Percentiles rank a stretch among this genome's conserved stretches.
Evolutionary conservation across 805 yeast genomes (phyloP).

Genomic region (Blastobotrys americana): DNA sequence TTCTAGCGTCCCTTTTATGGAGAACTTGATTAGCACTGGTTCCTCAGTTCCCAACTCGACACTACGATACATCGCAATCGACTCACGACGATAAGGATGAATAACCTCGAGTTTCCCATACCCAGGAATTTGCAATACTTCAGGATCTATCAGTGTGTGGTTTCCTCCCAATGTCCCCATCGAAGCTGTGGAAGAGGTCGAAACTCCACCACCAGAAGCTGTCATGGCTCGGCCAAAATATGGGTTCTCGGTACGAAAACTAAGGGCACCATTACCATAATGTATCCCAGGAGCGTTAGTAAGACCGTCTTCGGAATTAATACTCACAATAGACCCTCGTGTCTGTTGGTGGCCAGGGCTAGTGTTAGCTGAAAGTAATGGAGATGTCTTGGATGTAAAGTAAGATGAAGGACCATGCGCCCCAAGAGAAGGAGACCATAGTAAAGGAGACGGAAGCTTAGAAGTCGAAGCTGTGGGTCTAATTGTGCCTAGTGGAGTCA

Average conservation of each 20-base stretch:
- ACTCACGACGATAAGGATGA: constrained; percentile 16
- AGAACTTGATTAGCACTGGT: constrained; percentile 19
- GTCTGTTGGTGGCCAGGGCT: not conserved
- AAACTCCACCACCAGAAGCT: not conserved
- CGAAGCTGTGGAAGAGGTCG: constrained; percentile 5
- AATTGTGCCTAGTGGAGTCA: too few relatives aligned
- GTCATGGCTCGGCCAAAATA: not conserved
- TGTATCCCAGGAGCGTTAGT: too few relatives aligned
- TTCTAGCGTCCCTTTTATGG: constrained; percentile 19
- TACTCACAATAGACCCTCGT: not conserved
- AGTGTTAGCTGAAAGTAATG: not conserved
- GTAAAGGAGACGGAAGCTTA: not conserved
- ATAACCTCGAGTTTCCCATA: constrained; percentile 17
- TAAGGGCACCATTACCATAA: not conserved
- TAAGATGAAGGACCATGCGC: not conserved
- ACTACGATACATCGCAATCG: constrained; percentile 20
- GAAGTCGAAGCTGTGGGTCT: too few relatives aligned
- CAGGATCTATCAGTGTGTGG: constrained; percentile 2
- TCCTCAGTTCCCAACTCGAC: constrained; percentile 9
- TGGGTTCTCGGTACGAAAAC: not conserved
- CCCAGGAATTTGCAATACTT: constrained; percentile 16
- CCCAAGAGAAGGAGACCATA: not conserved
- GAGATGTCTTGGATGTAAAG: not conserved
- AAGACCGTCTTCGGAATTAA: not conserved
- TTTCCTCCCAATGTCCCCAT: not conserved